These are phyloP conservation scores for Leucocoprinus birnbaumii DNA, from an alignment of 768 basidiomycete species.

Conservation along the genomic window DNA sequence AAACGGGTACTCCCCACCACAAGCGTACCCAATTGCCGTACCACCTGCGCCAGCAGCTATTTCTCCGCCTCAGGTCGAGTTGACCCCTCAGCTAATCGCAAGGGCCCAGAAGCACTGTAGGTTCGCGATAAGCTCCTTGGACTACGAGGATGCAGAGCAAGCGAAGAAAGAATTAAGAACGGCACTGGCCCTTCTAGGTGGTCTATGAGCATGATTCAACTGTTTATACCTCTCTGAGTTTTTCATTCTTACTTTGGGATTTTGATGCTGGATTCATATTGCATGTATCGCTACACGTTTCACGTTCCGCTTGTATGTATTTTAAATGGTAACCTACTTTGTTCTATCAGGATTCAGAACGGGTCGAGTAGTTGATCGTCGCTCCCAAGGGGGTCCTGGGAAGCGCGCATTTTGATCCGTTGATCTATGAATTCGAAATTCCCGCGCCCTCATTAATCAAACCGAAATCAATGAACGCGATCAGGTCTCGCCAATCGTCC, in stretches of 20 bases:
- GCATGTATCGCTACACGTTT: too few species aligned
- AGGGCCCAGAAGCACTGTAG: constrained; percentile 89
- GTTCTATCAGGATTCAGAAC: too few species aligned
- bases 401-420: not conserved
- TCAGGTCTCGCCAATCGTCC: not conserved
- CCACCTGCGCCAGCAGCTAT: constrained; percentile 7
- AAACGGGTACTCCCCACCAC: not conserved
- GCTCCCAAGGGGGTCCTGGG: not conserved
- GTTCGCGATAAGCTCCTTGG: constrained; percentile 92
- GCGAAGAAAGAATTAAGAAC: constrained; percentile 79
- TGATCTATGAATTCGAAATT: not conserved
- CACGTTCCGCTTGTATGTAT: too few species aligned
- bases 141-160: constrained; percentile 90
- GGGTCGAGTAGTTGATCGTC: too few species aligned
- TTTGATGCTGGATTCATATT: too few species aligned
- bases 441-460: not conserved
- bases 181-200: constrained; percentile 69
- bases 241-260: not conserved
- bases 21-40: constrained; percentile 18
- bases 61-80: constrained; percentile 25
- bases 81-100: constrained; percentile 65
- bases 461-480: not conserved
- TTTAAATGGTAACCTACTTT: too few species aligned
- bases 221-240: not conserved
- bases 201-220: constrained; percentile 11